Evolutionary conservation across 2,329 filamentous ascomycete species (phyloP).

Genomic region (Coniosporium tulheliwenetii): DNA sequence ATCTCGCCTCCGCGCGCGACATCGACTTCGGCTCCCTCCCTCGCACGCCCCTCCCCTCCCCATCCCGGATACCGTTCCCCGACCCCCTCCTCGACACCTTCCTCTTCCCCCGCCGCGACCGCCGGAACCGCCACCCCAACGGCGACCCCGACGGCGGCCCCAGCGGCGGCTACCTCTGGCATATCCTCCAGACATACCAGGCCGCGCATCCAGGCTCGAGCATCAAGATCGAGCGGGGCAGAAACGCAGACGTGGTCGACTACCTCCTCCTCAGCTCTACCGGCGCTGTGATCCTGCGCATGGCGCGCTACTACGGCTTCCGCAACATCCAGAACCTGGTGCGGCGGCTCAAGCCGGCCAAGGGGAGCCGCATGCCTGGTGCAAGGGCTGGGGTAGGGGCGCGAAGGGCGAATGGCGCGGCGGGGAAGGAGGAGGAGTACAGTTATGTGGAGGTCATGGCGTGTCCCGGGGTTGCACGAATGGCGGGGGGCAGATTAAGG

Average conservation of each 20-base stretch:
- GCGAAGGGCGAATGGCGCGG: slow-evolving; percentile 36
- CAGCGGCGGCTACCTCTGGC: slow-evolving; percentile 78
- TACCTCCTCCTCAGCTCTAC: slow-evolving; percentile 45
- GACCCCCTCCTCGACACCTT: slow-evolving; percentile 56
- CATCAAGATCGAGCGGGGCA: slow-evolving; percentile 57
- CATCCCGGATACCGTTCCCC: slow-evolving; percentile 47
- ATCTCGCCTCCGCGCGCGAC: slow-evolving; percentile 66
- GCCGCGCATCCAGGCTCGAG: slow-evolving; percentile 54
- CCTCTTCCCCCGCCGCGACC: slow-evolving; percentile 46
- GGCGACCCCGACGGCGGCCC: slow-evolving; percentile 48
- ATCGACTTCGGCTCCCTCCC: slow-evolving; percentile 63
- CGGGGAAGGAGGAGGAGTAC: slow-evolving; percentile 41
- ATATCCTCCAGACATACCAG: slow-evolving; percentile 63
- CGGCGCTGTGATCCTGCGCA: slow-evolving; percentile 16
- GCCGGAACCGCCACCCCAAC: slow-evolving; percentile 16
- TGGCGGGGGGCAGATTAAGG: slow-evolving; percentile 87
- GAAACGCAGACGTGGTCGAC: slow-evolving; percentile 84
- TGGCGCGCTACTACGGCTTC: slow-evolving; percentile 89
- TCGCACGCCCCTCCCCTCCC: slow-evolving; percentile 34
- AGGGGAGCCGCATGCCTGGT: slow-evolving; percentile 64
- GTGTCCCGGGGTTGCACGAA: slow-evolving; percentile 97
- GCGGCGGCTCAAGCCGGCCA: slow-evolving; percentile 71
- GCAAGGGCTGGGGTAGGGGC: slow-evolving; percentile 45
- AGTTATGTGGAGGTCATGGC: slow-evolving; percentile 99
- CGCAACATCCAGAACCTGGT: slow-evolving; percentile 97